Base-by-base conservation (phyloP, 352 stramenopile genomes). In the Phytophthora idaei region DNA sequence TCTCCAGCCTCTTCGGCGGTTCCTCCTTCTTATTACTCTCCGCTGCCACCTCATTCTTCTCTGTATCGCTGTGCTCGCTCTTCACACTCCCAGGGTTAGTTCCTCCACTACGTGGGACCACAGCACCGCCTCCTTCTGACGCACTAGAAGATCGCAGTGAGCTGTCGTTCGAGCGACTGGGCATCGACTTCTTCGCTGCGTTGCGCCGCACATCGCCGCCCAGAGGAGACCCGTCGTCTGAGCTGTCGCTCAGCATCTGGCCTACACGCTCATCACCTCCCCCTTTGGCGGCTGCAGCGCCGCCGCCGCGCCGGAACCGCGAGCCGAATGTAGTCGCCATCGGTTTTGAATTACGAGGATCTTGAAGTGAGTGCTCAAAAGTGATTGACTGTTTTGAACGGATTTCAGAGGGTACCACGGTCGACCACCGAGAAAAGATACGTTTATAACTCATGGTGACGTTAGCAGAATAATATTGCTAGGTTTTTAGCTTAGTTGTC, bases 211-310 rank as follows among this genome's bases (percentile, higher is more conserved):
- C 49, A 41, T 71, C 45, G 17, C 57, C 59, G 17, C 64, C 64
- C 37, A 70, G 39, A 45, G 59, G 69, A 29, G 44, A 63, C 11
- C 42, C 83, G 37, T 79, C 62, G 44, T 88, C 81, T 14, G 76
- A 90, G 62, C 81, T 87, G 63, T 91, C 81, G 59, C 78, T 87
- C 50, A 88, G 58, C 65, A 90, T 83, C 48, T 89, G 79, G 6
- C 75, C 79, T 14, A 90, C 67, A 14, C 77, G 73, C 50, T 76
- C 57, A 27, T 81, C 67, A 8, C 59, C 54, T 11, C 32, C 61
- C 25, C 31, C 15, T 45, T 61, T 66, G 36, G 61, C 46, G 27
- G 28, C 28, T 34, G 37, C 34, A 45, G 39, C 51, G 57, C 46
- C 61, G 52, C 25, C 32, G 32, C 66, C 58, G 52, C 61, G 71